Percentiles rank a stretch among this genome's conserved stretches.
These are phyloP conservation scores for Sarcodon sp. DNA, from an alignment of 768 basidiomycete species.

Conservation along the genomic window DNA sequence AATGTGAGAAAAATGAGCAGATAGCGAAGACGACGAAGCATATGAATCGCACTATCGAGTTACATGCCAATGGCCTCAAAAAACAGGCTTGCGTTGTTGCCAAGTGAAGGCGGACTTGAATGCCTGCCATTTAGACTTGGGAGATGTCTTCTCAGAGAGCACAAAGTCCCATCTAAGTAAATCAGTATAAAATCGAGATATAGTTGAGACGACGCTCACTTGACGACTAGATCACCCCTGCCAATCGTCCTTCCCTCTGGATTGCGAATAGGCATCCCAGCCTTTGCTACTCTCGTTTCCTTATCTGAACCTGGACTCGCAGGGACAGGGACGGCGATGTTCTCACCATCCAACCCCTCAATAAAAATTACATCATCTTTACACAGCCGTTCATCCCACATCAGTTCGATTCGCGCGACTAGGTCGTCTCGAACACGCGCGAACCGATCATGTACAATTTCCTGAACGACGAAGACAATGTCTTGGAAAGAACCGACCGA, in stretches of 20 bases:
- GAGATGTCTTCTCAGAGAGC: slow-evolving; percentile 11
- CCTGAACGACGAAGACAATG: slow-evolving; percentile 53
- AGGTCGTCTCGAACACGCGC: slow-evolving; percentile 44
- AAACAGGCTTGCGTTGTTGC: background rate
- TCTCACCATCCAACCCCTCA: slow-evolving; percentile 44
- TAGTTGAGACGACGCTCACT: slow-evolving; percentile 24
- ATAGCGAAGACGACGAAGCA: background rate
- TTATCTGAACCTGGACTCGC: slow-evolving; percentile 35
- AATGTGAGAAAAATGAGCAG: background rate
- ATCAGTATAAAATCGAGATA: slow-evolving; percentile 3
- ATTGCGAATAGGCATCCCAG: slow-evolving; percentile 57
- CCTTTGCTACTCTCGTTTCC: slow-evolving; percentile 37
- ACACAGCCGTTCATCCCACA: slow-evolving; percentile 38
- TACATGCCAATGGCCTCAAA: background rate
- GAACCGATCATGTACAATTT: slow-evolving; percentile 44
- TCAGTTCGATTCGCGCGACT: slow-evolving; percentile 37
- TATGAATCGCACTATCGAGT: background rate
- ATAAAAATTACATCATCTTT: slow-evolving; percentile 38
- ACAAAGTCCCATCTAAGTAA: slow-evolving; percentile 16
- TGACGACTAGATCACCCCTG: slow-evolving; percentile 50
- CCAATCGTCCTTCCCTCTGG: slow-evolving; percentile 34
- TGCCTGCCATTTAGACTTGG: slow-evolving; percentile 14
- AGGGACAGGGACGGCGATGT: slow-evolving; percentile 36
- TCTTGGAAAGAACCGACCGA: slow-evolving; percentile 42
- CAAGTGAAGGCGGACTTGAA: slow-evolving; percentile 6